Percentiles rank a stretch among this genome's conserved stretches.
phyloP scores from a whole-genome alignment of 2,329 filamentous ascomycete genomes.

The Scedosporium apiospermum region DNA sequence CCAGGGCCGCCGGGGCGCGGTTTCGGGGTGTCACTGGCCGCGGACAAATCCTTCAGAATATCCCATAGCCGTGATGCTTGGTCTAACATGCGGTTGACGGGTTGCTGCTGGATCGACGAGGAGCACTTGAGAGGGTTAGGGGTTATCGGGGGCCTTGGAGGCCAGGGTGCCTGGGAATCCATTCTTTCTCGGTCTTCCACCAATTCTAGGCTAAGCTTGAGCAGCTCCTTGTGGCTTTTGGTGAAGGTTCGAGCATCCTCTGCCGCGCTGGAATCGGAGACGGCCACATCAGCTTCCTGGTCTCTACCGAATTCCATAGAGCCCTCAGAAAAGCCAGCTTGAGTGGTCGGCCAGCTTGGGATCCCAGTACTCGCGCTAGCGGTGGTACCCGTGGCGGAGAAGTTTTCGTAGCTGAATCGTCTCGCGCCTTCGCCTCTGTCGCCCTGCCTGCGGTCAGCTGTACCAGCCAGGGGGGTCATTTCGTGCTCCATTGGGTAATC shows the following conservation, averaged over 20 bases:
- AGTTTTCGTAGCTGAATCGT: conserved; percentile 3
- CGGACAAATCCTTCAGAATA: not conserved
- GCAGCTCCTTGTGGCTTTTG: conserved; percentile 3
- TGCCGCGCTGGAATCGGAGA: not conserved
- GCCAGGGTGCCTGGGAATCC: conserved; percentile 1
- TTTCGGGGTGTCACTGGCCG: not conserved
- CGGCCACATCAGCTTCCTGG: not conserved
- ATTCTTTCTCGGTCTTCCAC: conserved; percentile 3
- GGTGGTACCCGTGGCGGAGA: not conserved
- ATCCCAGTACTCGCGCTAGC: not conserved
- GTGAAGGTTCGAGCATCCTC: not conserved
- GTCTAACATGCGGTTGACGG: conserved; percentile 4
- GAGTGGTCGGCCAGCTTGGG: conserved; percentile 4
- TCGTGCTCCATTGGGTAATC: conserved; percentile 3
- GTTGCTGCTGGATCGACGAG: conserved; percentile 3
- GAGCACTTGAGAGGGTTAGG: conserved; percentile 2
- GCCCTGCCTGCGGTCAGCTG: not conserved
- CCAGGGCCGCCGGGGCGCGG: not conserved
- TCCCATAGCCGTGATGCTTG: conserved; percentile 2
- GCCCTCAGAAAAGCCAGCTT: not conserved
- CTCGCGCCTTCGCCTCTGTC: not conserved
- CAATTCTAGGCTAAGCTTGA: conserved; percentile 2
- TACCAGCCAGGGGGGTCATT: not conserved
- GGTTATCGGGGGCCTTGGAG: conserved; percentile 1
- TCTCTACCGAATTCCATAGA: not conserved